A percentile compares a stretch with the other conserved stretches of the same genome.
Evolutionary conservation across 2,329 filamentous ascomycete genomes (phyloP).

Genomic region (Lecanosticta acicola): DNA sequence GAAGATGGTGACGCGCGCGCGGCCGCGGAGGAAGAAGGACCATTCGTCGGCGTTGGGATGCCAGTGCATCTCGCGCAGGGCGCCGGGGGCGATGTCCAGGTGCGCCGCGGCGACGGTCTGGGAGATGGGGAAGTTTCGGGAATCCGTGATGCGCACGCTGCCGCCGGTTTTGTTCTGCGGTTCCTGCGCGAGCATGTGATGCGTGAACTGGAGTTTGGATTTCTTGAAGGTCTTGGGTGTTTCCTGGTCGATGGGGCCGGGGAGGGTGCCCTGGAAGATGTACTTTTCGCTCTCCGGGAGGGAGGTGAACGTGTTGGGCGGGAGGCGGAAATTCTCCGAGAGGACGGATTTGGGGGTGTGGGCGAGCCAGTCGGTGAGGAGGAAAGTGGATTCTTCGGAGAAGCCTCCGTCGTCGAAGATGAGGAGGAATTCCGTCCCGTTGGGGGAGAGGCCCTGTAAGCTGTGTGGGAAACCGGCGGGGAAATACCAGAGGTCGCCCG

Average conservation of each 20-base stretch:
- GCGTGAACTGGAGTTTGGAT: constrained; percentile 63
- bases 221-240: constrained; percentile 59
- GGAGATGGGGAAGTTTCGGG: constrained; percentile 68
- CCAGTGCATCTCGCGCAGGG: constrained; percentile 77
- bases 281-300: constrained; percentile 64
- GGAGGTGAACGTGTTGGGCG: constrained; percentile 63
- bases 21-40: constrained; percentile 70
- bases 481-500: constrained; percentile 78
- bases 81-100: constrained; percentile 64
- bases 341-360: constrained; percentile 68
- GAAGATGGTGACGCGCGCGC: constrained; percentile 69
- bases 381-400: constrained; percentile 62
- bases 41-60: constrained; percentile 74
- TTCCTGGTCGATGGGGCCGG: constrained; percentile 61
- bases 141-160: constrained; percentile 67
- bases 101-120: constrained; percentile 68
- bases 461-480: constrained; percentile 72
- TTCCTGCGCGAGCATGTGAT: constrained; percentile 65
- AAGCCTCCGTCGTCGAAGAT: constrained; percentile 58
- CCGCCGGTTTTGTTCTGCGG: constrained; percentile 63
- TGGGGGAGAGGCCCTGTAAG: constrained; percentile 61
- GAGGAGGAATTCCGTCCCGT: constrained; percentile 58
- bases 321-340: constrained; percentile 68
- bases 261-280: constrained; percentile 64
- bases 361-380: constrained; percentile 64